These are phyloP conservation scores for Penicillium sp. DNA, from an alignment of 2,329 filamentous ascomycete genomes.

Conservation along the genomic window DNA sequence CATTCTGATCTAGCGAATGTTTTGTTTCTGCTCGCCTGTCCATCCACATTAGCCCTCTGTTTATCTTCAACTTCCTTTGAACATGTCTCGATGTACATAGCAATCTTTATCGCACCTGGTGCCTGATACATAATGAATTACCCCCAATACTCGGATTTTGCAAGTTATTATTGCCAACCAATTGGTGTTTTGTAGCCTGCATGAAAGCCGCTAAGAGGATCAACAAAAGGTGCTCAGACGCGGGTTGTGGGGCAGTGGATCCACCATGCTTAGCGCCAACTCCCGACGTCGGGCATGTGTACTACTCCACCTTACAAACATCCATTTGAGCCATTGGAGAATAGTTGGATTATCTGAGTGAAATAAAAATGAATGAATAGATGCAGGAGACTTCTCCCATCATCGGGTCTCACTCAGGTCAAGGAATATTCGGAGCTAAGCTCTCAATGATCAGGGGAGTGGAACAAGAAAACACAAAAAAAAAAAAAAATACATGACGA, in stretches of 20 bases:
- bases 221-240: not conserved
- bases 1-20: not conserved
- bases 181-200: not conserved
- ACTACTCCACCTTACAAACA: not conserved
- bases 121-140: not conserved
- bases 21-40: not conserved
- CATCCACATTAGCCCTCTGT: not conserved
- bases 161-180: too few species aligned
- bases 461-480: slow-evolving; percentile 6
- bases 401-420: slow-evolving; percentile 2
- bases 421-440: slow-evolving; percentile 9
- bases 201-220: not conserved
- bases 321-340: not conserved
- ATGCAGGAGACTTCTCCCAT: slow-evolving; percentile 1
- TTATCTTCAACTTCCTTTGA: not conserved
- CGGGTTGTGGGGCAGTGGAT: slow-evolving; percentile 21
- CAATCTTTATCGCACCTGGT: not conserved
- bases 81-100: not conserved
- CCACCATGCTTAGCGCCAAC: slow-evolving; percentile 6
- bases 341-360: not conserved
- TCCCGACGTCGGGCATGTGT: not conserved
- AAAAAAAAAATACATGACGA: slow-evolving; percentile 13
- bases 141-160: not conserved
- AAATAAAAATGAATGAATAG: slow-evolving; percentile 13
- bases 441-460: not conserved